Conservation (phyloP, 179 eudicot genomes). For the Beta corolliflora region DNA sequence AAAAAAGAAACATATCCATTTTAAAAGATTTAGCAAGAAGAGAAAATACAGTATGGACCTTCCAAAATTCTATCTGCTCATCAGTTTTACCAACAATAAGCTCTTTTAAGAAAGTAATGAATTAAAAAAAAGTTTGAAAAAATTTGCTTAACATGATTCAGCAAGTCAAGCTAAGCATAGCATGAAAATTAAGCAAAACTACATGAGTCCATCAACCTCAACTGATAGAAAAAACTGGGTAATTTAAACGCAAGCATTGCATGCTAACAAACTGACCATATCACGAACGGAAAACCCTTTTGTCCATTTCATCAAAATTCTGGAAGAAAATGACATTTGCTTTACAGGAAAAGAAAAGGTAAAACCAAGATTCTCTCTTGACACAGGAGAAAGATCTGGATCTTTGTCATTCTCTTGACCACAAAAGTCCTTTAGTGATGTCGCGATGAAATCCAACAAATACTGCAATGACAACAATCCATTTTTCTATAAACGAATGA, state of each 20-base stretch:
- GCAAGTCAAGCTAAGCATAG: background rate
- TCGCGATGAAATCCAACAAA: constrained; percentile 76
- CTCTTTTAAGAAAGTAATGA: no score
- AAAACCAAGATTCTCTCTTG: constrained; percentile 73
- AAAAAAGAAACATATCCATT: background rate
- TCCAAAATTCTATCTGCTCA: background rate
- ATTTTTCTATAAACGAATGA: background rate
- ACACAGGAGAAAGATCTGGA: constrained; percentile 33
- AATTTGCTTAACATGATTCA: background rate
- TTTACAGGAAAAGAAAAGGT: constrained; percentile 95
- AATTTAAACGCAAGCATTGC: background rate
- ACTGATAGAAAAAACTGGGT: no score
- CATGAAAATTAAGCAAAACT: background rate
- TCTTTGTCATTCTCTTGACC: constrained; percentile 47
- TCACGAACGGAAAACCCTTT: constrained; percentile 77
- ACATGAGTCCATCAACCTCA: background rate
- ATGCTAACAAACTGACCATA: constrained; percentile 59
- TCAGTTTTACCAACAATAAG: background rate
- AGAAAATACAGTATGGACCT: no score
- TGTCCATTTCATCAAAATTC: constrained; percentile 81
- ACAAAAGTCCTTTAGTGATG: constrained; percentile 58
- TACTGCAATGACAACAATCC: constrained; percentile 49
- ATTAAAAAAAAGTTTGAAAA: no score
- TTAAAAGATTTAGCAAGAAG: background rate
- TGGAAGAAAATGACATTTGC: constrained; percentile 71